phyloP scores from a whole-genome alignment of 208 protist genomes.

The Endotrypanum monterogeii region DNA sequence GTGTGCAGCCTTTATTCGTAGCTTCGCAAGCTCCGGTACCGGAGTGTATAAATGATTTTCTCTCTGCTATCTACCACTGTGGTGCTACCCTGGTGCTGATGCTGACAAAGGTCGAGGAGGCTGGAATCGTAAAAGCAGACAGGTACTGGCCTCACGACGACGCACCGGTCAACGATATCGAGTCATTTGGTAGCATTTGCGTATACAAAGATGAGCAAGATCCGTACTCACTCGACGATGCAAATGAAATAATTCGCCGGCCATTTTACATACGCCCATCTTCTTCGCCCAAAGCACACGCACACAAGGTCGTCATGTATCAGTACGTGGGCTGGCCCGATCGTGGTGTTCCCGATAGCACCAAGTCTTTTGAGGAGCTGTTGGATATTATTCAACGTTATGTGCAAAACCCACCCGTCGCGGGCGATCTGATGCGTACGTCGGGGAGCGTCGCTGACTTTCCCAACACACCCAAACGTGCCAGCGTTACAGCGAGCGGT shows the following conservation, averaged over 20 bases:
- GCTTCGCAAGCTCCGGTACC: conserved; percentile 78
- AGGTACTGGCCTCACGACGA: conserved; percentile 71
- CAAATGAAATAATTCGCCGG: conserved; percentile 23
- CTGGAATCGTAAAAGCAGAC: conserved; percentile 69
- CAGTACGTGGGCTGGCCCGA: conserved; percentile 90
- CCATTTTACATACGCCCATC: conserved; percentile 33
- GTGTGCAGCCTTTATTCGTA: conserved; percentile 58
- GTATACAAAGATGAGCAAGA: conserved; percentile 44
- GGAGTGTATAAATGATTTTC: conserved; percentile 68
- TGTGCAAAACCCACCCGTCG: conserved; percentile 3
- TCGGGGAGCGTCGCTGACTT: not conserved
- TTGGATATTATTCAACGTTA: conserved; percentile 43
- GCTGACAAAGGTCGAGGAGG: conserved; percentile 66
- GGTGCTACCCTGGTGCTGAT: conserved; percentile 76
- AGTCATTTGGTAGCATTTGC: conserved; percentile 29
- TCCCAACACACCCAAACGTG: not conserved
- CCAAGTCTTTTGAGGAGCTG: conserved; percentile 60
- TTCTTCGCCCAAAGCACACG: conserved; percentile 6
- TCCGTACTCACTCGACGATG: conserved; percentile 29
- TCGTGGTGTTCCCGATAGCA: conserved; percentile 73
- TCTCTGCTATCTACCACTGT: conserved; percentile 39
- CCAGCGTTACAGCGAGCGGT: not conserved
- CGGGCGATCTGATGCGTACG: not conserved
- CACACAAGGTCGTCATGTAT: conserved; percentile 56
- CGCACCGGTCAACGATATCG: conserved; percentile 2